Base-by-base conservation (phyloP, 2,329 filamentous ascomycete genomes). In the Keithomyces neogunnii region DNA sequence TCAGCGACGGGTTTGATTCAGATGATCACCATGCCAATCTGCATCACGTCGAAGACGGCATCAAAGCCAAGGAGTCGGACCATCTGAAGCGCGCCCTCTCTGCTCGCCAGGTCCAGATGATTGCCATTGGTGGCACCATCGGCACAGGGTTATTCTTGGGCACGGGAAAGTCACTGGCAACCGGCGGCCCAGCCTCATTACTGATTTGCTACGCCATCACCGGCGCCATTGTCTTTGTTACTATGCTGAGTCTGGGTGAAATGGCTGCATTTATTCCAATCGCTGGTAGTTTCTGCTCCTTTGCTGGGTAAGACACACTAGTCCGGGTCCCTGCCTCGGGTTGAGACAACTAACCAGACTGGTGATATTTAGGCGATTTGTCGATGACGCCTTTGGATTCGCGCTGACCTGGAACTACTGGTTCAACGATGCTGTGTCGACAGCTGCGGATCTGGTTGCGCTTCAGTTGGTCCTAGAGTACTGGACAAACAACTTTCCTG, bases 41-140 rank as follows among this genome's bases (percentile, higher is more conserved):
- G 19, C 49, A 26, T 4, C 43, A 33, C 30, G 3, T 51, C n/a
- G 50, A 51, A 28, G 38, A 47, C 32, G 50, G 50, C 45, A 19
- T 7, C 32, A 39, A 9, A 11, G 42, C 47, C 45, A 46, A 29
- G 32, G 39, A 61, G 45, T 62, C 70, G 2, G 76, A 81, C 57
- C 69, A 67, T 49, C 69, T 85, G 9, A 71, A 71, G 26, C 76
- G 81, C 4, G 74, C 77, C 42, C 70, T 84, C 10, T 80, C 77
- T 2, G 64, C 78, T 13, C 75, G 81, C n/a, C 82, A 85, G 62
- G 78, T 85, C 9, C 81, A 85, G 66, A 84, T 85, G 80, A 82
- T 85, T 54, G 82, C 82, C 43, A 78, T 81, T 47, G 77, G 75
- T 26, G 77, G 77, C 36, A 81, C 76, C 1, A 81, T 81, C 45